Conservation (phyloP, 495 filamentous ascomycete genomes). For the Stereocaulon alpinum region DNA sequence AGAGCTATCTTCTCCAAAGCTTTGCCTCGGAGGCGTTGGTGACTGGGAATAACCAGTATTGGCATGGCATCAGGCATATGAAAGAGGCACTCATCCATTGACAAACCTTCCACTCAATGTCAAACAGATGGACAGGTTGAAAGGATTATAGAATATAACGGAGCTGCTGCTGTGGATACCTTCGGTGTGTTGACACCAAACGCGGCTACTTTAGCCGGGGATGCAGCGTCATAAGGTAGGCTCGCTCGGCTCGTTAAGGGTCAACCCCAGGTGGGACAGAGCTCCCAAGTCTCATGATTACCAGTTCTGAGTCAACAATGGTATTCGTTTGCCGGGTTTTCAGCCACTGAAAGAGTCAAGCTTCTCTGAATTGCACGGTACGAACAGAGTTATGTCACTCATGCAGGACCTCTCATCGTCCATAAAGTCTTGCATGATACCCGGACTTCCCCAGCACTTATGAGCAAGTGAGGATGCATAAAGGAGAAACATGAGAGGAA, state of each 20-base stretch:
- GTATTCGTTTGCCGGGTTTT: too few relatives aligned
- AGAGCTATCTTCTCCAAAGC: slow-evolving; percentile 62
- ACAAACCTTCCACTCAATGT: not conserved
- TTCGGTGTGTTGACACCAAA: not conserved
- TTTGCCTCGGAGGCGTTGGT: slow-evolving; percentile 31
- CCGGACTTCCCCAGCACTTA: not conserved
- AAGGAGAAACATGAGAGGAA: not conserved
- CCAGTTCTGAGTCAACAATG: too few relatives aligned
- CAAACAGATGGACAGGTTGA: not conserved
- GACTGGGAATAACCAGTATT: not conserved
- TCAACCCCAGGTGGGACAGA: too few relatives aligned
- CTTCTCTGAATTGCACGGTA: not conserved
- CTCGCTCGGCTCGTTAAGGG: not conserved
- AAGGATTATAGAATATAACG: not conserved
- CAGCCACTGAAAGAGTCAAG: not conserved
- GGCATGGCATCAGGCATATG: not conserved
- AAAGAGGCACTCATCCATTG: slow-evolving; percentile 8
- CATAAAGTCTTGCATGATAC: not conserved
- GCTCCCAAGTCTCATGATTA: too few relatives aligned
- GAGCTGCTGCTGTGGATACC: not conserved
- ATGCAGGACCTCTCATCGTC: not conserved
- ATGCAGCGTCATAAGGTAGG: not conserved
- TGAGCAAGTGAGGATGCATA: not conserved
- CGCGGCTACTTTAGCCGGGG: not conserved
- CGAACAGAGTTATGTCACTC: not conserved